These are phyloP conservation scores for Urtica urens DNA, from an alignment of 306 rosid species.

Conservation along the genomic window DNA sequence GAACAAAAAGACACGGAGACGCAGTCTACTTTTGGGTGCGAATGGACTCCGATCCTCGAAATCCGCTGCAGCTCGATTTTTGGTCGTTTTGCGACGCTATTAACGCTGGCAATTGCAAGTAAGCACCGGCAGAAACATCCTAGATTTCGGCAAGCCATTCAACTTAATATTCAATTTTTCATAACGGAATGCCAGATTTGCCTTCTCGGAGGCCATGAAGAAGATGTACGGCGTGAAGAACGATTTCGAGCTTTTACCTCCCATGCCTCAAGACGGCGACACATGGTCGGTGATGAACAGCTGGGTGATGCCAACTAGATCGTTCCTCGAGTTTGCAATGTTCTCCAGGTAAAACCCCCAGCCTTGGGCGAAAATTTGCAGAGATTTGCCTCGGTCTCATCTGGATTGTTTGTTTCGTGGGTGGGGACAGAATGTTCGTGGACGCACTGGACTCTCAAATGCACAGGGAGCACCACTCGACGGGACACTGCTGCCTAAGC, in stretches of 20 bases:
- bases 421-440: conserved; percentile 69
- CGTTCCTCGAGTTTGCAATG: conserved; percentile 91
- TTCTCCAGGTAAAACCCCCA: conserved; percentile 62
- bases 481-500: conserved; percentile 68
- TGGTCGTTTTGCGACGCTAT: conserved; percentile 89
- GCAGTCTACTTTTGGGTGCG: conserved; percentile 91
- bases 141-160: not conserved
- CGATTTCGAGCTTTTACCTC: conserved; percentile 46
- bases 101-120: conserved; percentile 98
- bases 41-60: conserved; percentile 64
- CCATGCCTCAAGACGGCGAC: conserved; percentile 74
- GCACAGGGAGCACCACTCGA: conserved; percentile 65
- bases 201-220: conserved; percentile 69
- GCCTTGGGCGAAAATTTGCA: not conserved
- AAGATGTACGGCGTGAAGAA: conserved; percentile 65
- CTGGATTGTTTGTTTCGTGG: not conserved
- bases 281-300: conserved; percentile 84
- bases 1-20: conserved; percentile 62
- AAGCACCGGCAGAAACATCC: conserved; percentile 13
- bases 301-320: conserved; percentile 88
- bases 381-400: not conserved
- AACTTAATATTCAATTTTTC: not conserved
- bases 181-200: conserved; percentile 38
- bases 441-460: conserved; percentile 74
- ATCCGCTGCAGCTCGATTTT: conserved; percentile 58